Evolutionary conservation across 2,329 filamentous ascomycete species (phyloP).

Genomic region (Aspergillus versicolor): DNA sequence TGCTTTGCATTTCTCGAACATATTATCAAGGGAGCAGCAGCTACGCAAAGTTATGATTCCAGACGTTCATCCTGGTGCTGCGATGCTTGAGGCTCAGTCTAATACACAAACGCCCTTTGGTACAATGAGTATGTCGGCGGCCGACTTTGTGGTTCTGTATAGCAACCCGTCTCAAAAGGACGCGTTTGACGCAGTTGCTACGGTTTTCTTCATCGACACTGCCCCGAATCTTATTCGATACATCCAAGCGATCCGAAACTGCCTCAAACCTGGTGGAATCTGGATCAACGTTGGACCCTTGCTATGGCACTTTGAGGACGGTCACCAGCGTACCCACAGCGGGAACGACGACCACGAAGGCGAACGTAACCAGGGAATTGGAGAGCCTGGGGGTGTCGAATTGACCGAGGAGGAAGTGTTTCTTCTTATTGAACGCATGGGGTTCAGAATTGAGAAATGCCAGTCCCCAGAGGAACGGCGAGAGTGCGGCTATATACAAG

Average conservation of each 20-base stretch:
- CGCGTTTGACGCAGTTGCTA: conserved; percentile 77
- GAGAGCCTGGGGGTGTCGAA: conserved; percentile 86
- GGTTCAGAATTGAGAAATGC: conserved; percentile 70
- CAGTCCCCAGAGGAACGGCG: conserved; percentile 59
- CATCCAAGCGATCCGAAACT: conserved; percentile 76
- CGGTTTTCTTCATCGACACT: conserved; percentile 96
- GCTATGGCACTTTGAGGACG: conserved; percentile 90
- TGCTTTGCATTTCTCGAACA: conserved; percentile 85
- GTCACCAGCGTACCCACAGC: conserved; percentile 21
- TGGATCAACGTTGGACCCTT: conserved; percentile 90
- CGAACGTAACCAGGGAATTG: conserved; percentile 62
- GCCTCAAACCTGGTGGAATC: conserved; percentile 73
- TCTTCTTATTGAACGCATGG: conserved; percentile 68
- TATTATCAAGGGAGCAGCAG: conserved; percentile 71
- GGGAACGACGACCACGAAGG: conserved; percentile 15
- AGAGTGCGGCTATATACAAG: conserved; percentile 75
- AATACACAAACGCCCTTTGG: conserved; percentile 48
- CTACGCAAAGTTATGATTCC: conserved; percentile 72
- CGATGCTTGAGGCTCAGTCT: conserved; percentile 45
- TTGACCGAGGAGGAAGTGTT: conserved; percentile 86
- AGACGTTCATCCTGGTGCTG: conserved; percentile 70
- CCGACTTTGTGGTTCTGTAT: conserved; percentile 90
- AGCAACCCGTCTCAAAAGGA: conserved; percentile 60
- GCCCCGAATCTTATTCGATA: conserved; percentile 91
- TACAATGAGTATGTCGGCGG: conserved; percentile 87